Evolutionary conservation across 345 rosid genomes (phyloP).

Genomic region (Salix brachista): DNA sequence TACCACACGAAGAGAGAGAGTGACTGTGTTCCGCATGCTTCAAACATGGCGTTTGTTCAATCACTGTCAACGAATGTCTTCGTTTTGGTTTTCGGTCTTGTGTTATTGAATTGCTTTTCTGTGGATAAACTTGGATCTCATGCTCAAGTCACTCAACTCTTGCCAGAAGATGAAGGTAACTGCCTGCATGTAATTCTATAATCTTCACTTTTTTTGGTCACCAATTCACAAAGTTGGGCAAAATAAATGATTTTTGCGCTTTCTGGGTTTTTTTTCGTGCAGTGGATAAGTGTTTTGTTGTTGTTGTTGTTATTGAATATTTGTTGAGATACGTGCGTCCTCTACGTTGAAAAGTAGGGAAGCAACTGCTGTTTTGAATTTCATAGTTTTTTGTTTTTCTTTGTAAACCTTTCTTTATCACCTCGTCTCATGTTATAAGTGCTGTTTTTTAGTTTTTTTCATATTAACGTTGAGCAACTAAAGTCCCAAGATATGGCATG

Average conservation of each 20-base stretch:
- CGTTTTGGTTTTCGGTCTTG: slow-evolving; percentile 23
- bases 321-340: not conserved
- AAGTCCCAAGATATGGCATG: no score
- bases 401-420: not conserved
- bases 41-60: slow-evolving; percentile 30
- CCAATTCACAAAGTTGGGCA: not conserved
- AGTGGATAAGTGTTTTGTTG: not conserved
- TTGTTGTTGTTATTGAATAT: not conserved
- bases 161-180: slow-evolving; percentile 60
- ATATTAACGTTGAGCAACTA: not conserved
- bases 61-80: slow-evolving; percentile 16
- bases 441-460: not conserved
- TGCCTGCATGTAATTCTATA: not conserved
- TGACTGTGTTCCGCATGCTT: not conserved
- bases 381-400: not conserved
- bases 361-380: not conserved
- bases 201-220: not conserved
- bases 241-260: not conserved
- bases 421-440: not conserved
- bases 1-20: not conserved
- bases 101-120: slow-evolving; percentile 26
- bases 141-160: slow-evolving; percentile 30
- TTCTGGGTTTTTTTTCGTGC: not conserved
- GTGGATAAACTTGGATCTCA: slow-evolving; percentile 25
- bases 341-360: not conserved